Conservation (phyloP, 495 filamentous ascomycete species). For the Neurospora pannonica region DNA sequence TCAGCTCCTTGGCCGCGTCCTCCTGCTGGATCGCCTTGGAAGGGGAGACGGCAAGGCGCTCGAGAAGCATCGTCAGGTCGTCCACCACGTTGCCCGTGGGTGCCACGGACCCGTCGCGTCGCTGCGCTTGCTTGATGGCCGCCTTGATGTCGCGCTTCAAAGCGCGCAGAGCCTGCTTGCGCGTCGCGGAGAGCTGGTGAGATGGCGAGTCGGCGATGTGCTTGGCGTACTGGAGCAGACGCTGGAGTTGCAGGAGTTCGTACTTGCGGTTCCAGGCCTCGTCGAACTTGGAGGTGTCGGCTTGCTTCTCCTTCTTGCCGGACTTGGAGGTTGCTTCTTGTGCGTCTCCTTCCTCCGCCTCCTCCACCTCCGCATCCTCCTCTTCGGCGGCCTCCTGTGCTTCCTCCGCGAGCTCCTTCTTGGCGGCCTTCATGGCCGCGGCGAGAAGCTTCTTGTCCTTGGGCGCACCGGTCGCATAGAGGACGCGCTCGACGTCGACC, state of each 20-base stretch:
- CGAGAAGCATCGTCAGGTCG: conserved; percentile 20
- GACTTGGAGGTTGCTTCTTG: conserved; percentile 11
- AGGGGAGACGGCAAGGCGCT: conserved; percentile 6
- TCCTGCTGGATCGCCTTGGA: not conserved
- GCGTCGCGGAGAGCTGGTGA: conserved; percentile 14
- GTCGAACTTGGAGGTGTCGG: conserved; percentile 13
- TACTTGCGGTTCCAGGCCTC: not conserved
- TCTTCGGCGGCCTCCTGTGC: conserved; percentile 14
- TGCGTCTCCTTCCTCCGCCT: conserved; percentile 11
- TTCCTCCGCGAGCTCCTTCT: conserved; percentile 14
- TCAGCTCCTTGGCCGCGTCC: not conserved
- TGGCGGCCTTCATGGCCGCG: not conserved
- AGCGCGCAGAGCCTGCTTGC: conserved; percentile 28
- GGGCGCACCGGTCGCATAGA: conserved; percentile 72
- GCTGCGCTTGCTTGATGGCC: conserved; percentile 12
- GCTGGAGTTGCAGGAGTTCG: conserved; percentile 1
- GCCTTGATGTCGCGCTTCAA: conserved; percentile 21
- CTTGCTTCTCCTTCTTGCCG: conserved; percentile 10
- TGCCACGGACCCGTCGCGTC: conserved; percentile 3
- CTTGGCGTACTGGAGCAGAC: conserved; percentile 13
- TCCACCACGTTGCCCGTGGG: conserved; percentile 12
- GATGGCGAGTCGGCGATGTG: conserved; percentile 10
- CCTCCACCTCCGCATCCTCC: conserved; percentile 10
- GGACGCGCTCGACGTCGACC: conserved; percentile 77
- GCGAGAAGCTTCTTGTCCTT: conserved; percentile 3